These are phyloP conservation scores for Polygonum maritimum DNA, from an alignment of 148 eudicot species.

Conservation along the genomic window DNA sequence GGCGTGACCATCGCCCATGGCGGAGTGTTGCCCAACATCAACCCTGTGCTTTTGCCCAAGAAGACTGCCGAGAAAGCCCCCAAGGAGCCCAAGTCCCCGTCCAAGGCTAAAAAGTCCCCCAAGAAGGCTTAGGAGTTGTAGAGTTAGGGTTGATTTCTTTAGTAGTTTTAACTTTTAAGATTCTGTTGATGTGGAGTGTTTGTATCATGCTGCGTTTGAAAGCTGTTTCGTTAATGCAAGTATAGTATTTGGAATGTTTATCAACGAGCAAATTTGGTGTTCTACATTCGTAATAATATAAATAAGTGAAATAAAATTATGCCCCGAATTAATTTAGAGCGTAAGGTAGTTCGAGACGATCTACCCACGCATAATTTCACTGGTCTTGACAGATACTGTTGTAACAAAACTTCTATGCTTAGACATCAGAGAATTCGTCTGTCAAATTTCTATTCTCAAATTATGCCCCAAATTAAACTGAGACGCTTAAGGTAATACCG, in stretches of 20 bases:
- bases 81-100: conserved; percentile 41
- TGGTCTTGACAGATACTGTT: too few species aligned
- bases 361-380: too few species aligned
- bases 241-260: neutral
- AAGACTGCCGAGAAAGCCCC: conserved; percentile 33
- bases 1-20: conserved; percentile 37
- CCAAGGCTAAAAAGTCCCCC: conserved; percentile 49
- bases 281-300: neutral
- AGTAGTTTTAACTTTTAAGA: too few species aligned
- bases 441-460: too few species aligned
- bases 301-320: too few species aligned
- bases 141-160: neutral
- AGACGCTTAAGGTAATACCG: too few species aligned
- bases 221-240: neutral
- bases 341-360: too few species aligned
- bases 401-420: too few species aligned
- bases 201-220: neutral
- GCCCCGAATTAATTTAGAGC: too few species aligned
- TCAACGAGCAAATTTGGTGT: neutral
- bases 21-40: conserved; percentile 60
- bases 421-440: too few species aligned
- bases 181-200: neutral
- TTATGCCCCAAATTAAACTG: too few species aligned
- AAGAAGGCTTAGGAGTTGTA: conserved; percentile 22
- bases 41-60: conserved; percentile 53